A percentile compares a stretch with the other conserved stretches of the same genome.
Conservation (phyloP, 768 basidiomycete genomes). For the Pluteus cervinus region DNA sequence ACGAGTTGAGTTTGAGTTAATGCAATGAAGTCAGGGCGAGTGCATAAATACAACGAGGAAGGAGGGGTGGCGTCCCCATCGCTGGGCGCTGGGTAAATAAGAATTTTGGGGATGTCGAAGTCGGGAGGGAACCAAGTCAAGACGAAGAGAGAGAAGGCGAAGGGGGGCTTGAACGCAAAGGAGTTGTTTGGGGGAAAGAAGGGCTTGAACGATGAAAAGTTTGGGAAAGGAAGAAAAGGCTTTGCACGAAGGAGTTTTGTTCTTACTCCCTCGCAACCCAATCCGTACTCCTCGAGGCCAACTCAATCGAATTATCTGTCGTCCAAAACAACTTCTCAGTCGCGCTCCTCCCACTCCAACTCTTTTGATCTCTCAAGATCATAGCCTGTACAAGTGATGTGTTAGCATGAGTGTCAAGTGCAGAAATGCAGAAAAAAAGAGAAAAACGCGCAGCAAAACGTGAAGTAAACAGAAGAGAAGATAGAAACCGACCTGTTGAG, state of each 20-base stretch:
- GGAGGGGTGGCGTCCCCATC: no score
- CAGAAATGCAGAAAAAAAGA: conserved; percentile 8
- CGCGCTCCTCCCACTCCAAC: conserved; percentile 88
- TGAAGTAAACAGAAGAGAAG: neutral
- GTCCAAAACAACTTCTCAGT: conserved; percentile 94
- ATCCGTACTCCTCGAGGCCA: conserved; percentile 79
- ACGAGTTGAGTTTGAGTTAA: no score
- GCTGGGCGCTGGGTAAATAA: no score
- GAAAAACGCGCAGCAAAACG: conserved; percentile 1
- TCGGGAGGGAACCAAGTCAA: no score
- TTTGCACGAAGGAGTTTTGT: neutral
- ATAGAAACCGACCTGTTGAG: conserved; percentile 73
- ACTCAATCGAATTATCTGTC: conserved; percentile 83
- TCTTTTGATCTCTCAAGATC: conserved; percentile 92
- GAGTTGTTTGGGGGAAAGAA: neutral
- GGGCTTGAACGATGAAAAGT: neutral
- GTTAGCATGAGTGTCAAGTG: no score
- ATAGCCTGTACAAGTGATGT: conserved; percentile 73
- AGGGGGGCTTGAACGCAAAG: no score
- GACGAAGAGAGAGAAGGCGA: no score
- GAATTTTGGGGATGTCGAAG: no score
- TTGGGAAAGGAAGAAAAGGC: conserved; percentile 1
- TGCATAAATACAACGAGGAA: no score
- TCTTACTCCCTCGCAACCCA: conserved; percentile 73
- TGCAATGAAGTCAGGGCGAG: no score